These are phyloP conservation scores for Cyberlindnera mycetangii DNA, from an alignment of 805 yeast species.

Conservation along the genomic window DNA sequence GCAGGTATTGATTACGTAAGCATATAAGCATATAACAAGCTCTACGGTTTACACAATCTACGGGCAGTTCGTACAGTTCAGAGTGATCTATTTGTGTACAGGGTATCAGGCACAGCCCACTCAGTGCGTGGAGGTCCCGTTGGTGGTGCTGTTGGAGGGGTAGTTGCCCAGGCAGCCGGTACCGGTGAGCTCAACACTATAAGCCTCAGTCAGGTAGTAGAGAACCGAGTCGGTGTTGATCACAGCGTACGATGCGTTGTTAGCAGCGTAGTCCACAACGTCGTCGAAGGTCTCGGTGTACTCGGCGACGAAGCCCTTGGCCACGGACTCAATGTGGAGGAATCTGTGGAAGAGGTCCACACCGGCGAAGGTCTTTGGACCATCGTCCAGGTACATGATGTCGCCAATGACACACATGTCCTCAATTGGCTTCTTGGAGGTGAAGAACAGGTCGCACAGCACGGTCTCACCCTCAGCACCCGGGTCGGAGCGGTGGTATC, in stretches of 20 bases:
- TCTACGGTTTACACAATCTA: too few relatives aligned
- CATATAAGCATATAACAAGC: too few relatives aligned
- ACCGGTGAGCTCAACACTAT: constrained; percentile 5
- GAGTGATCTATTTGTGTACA: too few relatives aligned
- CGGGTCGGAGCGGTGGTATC: constrained; percentile 5
- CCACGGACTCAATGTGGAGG: constrained; percentile 6
- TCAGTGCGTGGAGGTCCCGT: too few relatives aligned
- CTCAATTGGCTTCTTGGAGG: constrained; percentile 6
- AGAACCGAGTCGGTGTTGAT: constrained; percentile 9
- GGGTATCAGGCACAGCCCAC: too few relatives aligned
- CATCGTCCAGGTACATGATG: constrained; percentile 3
- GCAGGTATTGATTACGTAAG: too few relatives aligned
- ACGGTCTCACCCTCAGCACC: constrained; percentile 4
- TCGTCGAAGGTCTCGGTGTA: constrained; percentile 7
- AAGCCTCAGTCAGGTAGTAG: constrained; percentile 10
- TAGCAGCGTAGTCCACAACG: constrained; percentile 5
- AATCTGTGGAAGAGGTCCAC: constrained; percentile 9
- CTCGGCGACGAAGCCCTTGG: constrained; percentile 5
- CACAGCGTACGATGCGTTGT: constrained; percentile 7
- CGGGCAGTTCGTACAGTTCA: too few relatives aligned
- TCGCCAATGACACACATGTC: constrained; percentile 10
- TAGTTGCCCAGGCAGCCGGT: constrained; percentile 8
- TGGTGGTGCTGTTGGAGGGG: not conserved
- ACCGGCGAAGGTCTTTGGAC: constrained; percentile 12
- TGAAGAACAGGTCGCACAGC: constrained; percentile 10